A percentile compares a stretch with the other conserved stretches of the same genome.
phyloP scores from a whole-genome alignment of 495 filamentous ascomycete species.

The Peziza echinospora region DNA sequence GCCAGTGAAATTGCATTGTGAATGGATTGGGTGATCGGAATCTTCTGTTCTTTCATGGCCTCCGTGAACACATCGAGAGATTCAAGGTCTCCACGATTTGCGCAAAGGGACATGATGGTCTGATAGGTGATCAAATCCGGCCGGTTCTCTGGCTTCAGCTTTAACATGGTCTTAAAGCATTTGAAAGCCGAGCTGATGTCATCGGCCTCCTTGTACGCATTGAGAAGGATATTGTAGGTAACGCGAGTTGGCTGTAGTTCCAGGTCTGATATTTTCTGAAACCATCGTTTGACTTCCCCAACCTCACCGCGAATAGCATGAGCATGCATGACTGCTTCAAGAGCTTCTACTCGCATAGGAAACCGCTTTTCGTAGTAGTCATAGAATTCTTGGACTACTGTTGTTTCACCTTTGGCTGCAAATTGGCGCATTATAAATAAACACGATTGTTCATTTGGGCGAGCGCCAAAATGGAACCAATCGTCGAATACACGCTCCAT shows the following conservation, averaged over 20 bases:
- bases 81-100: constrained; percentile 52
- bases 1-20: constrained; percentile 43
- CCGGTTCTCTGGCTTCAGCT: not conserved
- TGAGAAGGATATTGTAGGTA: constrained; percentile 59
- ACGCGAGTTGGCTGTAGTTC: constrained; percentile 29
- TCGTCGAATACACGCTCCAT: constrained; percentile 34
- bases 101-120: constrained; percentile 48
- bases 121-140: constrained; percentile 43
- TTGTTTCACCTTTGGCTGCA: constrained; percentile 31
- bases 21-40: constrained; percentile 29
- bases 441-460: constrained; percentile 25
- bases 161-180: constrained; percentile 34
- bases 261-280: constrained; percentile 32
- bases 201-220: constrained; percentile 40
- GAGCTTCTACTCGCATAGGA: constrained; percentile 1
- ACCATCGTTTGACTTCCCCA: constrained; percentile 32
- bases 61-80: constrained; percentile 39
- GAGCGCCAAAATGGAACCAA: constrained; percentile 24
- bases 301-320: constrained; percentile 35
- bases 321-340: constrained; percentile 20
- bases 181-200: constrained; percentile 42
- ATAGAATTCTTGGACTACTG: constrained; percentile 37
- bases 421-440: constrained; percentile 29
- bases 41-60: constrained; percentile 25
- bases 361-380: constrained; percentile 29